phyloP scores from a whole-genome alignment of 768 basidiomycete species.

The Auricularia cornea region DNA sequence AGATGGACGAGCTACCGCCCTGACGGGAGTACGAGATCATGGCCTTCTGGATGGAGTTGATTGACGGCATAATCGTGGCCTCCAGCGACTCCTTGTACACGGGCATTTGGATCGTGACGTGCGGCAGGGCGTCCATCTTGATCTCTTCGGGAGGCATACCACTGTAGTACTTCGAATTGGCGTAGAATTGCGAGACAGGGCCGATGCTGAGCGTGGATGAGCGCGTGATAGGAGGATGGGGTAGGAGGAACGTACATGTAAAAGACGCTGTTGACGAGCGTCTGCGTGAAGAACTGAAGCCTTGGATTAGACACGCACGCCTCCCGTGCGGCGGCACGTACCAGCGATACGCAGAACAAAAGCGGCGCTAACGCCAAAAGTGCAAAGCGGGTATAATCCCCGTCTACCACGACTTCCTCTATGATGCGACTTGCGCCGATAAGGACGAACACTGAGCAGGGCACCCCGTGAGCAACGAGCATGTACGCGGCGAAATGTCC shows the following conservation, averaged over 20 bases:
- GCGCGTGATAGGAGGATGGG: not conserved
- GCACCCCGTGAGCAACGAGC: not conserved
- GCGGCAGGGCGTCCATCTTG: constrained; percentile 36
- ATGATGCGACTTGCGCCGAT: constrained; percentile 56
- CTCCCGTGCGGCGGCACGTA: not conserved
- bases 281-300: constrained; percentile 11
- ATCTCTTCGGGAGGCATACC: constrained; percentile 30
- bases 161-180: constrained; percentile 49
- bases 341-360: constrained; percentile 39
- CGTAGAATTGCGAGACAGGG: constrained; percentile 42
- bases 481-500: not conserved
- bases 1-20: constrained; percentile 52
- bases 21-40: constrained; percentile 35
- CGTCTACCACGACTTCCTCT: constrained; percentile 43
- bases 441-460: constrained; percentile 41
- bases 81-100: constrained; percentile 51
- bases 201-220: constrained; percentile 38
- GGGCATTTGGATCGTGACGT: constrained; percentile 48
- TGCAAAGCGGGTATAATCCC: constrained; percentile 32
- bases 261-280: constrained; percentile 24
- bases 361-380: constrained; percentile 35
- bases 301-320: no score
- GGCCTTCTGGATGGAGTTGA: constrained; percentile 27
- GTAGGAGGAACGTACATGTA: constrained; percentile 30
- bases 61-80: constrained; percentile 43